Evolutionary conservation across 768 basidiomycete species (phyloP).

Genomic region (Rhodotorula graminis): DNA sequence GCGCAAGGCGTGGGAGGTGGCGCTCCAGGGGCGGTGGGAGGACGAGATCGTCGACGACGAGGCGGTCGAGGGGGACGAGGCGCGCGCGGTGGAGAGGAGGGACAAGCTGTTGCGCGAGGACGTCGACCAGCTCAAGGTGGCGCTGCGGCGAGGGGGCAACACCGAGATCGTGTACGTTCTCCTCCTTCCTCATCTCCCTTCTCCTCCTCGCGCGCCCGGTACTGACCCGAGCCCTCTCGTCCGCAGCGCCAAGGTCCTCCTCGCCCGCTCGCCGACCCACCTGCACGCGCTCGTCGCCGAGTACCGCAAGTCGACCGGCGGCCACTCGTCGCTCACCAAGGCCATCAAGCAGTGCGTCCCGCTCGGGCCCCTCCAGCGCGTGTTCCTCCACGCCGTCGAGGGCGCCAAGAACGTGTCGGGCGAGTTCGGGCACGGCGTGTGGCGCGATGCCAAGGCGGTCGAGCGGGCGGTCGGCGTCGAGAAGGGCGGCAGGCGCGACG

Average conservation of each 20-base stretch:
- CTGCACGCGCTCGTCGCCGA: constrained; percentile 18
- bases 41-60: background rate
- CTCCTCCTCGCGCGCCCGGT: background rate
- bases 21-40: constrained; percentile 32
- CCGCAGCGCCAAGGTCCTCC: constrained; percentile 29
- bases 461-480: constrained; percentile 13
- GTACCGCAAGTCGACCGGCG: constrained; percentile 25
- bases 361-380: constrained; percentile 10
- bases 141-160: constrained; percentile 28
- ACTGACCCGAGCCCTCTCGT: background rate
- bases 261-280: constrained; percentile 30
- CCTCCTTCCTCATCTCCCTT: no score
- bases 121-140: constrained; percentile 36
- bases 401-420: constrained; percentile 19
- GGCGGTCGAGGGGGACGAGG: background rate
- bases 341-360: constrained; percentile 32
- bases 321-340: constrained; percentile 22
- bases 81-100: constrained; percentile 1
- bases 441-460: constrained; percentile 30
- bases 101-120: constrained; percentile 24
- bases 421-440: background rate
- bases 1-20: constrained; percentile 32
- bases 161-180: constrained; percentile 25
- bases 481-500: constrained; percentile 12
- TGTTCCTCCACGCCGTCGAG: constrained; percentile 27